Evolutionary conservation across 257 asterid species (phyloP).

Genomic region (Salvia hispanica): DNA sequence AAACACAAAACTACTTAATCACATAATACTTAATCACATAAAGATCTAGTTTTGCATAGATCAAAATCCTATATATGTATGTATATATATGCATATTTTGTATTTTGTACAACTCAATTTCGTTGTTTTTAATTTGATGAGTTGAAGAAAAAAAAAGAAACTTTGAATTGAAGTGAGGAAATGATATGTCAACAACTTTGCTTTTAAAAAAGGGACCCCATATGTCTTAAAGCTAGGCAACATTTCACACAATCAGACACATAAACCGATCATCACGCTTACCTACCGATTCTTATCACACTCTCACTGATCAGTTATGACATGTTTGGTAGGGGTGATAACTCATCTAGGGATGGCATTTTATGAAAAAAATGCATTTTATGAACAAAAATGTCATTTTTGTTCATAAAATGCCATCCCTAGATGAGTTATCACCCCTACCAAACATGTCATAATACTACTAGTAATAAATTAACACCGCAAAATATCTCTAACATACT

Average conservation of each 20-base stretch:
- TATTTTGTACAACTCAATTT: background rate
- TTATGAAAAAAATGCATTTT: too few species aligned
- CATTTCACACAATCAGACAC: conserved; percentile 36
- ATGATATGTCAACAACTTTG: conserved; percentile 42
- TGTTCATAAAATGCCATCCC: too few species aligned
- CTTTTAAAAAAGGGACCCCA: conserved; percentile 33
- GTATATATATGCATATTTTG: background rate
- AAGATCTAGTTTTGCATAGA: too few species aligned
- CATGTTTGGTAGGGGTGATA: too few species aligned
- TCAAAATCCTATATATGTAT: too few species aligned
- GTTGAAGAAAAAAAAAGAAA: background rate
- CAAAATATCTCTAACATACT: background rate
- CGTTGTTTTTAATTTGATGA: background rate
- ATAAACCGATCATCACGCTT: conserved; percentile 46
- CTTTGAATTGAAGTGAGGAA: conserved; percentile 32
- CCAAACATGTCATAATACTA: too few species aligned
- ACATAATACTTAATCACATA: too few species aligned
- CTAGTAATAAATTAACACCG: background rate
- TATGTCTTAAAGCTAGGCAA: conserved; percentile 41
- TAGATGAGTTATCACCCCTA: too few species aligned
- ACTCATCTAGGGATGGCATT: too few species aligned
- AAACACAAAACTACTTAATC: too few species aligned
- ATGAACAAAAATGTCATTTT: too few species aligned
- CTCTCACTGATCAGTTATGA: background rate
- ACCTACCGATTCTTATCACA: conserved; percentile 39